Base-by-base conservation (phyloP, 495 filamentous ascomycete species). In the Penicillium atrosanguineum region DNA sequence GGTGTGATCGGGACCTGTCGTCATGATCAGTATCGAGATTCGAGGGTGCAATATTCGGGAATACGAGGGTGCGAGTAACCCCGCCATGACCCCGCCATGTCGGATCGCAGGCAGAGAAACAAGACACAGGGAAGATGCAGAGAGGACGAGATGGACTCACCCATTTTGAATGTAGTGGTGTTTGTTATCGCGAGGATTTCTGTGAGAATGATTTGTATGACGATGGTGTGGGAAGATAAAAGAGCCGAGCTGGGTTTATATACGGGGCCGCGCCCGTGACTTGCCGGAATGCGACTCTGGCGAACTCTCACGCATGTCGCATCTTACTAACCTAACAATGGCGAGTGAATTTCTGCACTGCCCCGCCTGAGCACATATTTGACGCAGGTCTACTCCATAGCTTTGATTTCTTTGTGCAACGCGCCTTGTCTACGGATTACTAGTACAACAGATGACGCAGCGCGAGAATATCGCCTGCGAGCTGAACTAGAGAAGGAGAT, bases 1-100 rank as follows among this genome's bases (percentile, higher is more conserved):
- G 54, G 59, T 62, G 73, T 76, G 73, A 50, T 71, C 70, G 55
- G 65, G 55, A 59, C 59, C 70, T 74, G 31, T 58, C 16, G 7
- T 34, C 12, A 16, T 52, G 28, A 62, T 72, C 51, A 71, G 58
- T 47, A 54, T 58, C 18, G 39, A 11, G 18, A 49, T 34, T 50
- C 11, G 11, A 54, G 39, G 38, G 18, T n/a, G 2, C 39, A 44
- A 44, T 12, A 46, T 34, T 26, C 16, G 47, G 40, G 39, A 57
- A 55, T 45, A 48, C 40, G 56, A 53, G 38, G 28, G 36, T 31
- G 31, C 3, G 28, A 28, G 39, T 42, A 41, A 58, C 56, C 64
- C 64, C 60, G 60, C 67, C 50, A 59, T 63, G 56, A 63, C 65
- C 63, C 65, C 65, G 53, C 65, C 37, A 57, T 55, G 16, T 20